Conservation (phyloP, 2,329 filamentous ascomycete genomes). For the Lachnellula occidentalis region DNA sequence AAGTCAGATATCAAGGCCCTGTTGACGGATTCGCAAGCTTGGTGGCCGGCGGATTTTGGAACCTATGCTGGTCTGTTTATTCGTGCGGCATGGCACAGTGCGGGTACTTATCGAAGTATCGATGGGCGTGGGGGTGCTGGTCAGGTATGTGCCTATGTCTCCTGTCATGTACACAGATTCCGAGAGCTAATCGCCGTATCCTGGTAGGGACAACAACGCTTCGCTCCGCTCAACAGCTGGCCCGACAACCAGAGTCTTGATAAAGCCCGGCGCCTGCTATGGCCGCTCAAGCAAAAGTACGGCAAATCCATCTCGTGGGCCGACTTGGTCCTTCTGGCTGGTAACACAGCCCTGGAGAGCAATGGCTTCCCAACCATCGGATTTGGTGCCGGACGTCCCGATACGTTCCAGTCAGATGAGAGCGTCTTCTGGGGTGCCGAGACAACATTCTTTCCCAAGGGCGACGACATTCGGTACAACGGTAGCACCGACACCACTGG, state of each 20-base stretch:
- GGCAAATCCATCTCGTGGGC: slow-evolving; percentile 59
- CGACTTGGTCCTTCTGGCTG: slow-evolving; percentile 51
- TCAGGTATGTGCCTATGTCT: slow-evolving; percentile 25
- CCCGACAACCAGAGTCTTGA: slow-evolving; percentile 56
- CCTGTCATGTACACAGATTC: not conserved
- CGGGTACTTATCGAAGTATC: slow-evolving; percentile 54
- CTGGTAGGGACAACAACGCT: slow-evolving; percentile 49
- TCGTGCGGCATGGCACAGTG: slow-evolving; percentile 57
- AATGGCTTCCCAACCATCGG: slow-evolving; percentile 54
- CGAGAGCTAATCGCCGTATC: not conserved
- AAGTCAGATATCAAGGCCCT: slow-evolving; percentile 52
- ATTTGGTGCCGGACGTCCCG: slow-evolving; percentile 52
- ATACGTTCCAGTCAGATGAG: slow-evolving; percentile 56
- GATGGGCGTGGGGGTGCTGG: slow-evolving; percentile 56
- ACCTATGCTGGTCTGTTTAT: slow-evolving; percentile 58
- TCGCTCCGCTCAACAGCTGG: slow-evolving; percentile 58
- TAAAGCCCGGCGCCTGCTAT: slow-evolving; percentile 56
- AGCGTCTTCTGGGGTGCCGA: slow-evolving; percentile 58
- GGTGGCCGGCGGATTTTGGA: slow-evolving; percentile 58
- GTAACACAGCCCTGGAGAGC: slow-evolving; percentile 54
- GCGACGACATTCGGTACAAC: slow-evolving; percentile 47
- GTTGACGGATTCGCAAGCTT: slow-evolving; percentile 57
- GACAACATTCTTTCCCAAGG: slow-evolving; percentile 27
- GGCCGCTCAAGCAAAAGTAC: slow-evolving; percentile 60
- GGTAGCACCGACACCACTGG: slow-evolving; percentile 33